A percentile compares a stretch with the other conserved stretches of the same genome.
Conservation (phyloP, 495 filamentous ascomycete genomes). For the Gamarada debralockiae region DNA sequence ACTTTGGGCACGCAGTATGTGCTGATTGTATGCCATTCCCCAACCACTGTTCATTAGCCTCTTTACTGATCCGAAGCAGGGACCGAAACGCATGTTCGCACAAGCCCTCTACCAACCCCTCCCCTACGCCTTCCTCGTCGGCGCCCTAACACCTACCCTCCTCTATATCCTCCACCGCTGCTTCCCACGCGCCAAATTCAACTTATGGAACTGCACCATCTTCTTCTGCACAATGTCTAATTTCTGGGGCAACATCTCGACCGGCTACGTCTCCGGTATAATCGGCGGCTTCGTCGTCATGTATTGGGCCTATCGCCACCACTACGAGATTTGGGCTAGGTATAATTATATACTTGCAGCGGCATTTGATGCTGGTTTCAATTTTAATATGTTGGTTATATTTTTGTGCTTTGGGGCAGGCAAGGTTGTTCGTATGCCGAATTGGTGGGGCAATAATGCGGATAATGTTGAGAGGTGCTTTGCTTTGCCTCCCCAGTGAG, state of each 20-base stretch:
- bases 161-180: conserved; percentile 43
- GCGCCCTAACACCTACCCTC: conserved; percentile 42
- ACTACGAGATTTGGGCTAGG: conserved; percentile 51
- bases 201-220: conserved; percentile 54
- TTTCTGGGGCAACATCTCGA: conserved; percentile 47
- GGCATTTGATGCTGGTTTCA: conserved; percentile 55
- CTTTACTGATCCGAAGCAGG: too few relatives aligned
- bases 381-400: conserved; percentile 51
- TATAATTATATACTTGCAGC: conserved; percentile 55
- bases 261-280: conserved; percentile 50
- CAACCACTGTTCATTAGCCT: too few relatives aligned
- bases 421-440: conserved; percentile 49
- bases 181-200: conserved; percentile 47
- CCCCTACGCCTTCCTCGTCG: conserved; percentile 54
- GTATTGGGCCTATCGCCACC: conserved; percentile 46
- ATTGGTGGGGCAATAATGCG: conserved; percentile 53
- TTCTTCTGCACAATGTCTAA: conserved; percentile 42
- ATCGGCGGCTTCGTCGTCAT: conserved; percentile 55
- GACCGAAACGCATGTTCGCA: conserved; percentile 48
- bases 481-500: conserved; percentile 13
- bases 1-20: conserved; percentile 53
- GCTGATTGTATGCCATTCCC: conserved; percentile 37
- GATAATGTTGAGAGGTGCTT: conserved; percentile 35
- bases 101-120: conserved; percentile 43
- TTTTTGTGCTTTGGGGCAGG: conserved; percentile 52